Percentiles rank a stretch among this genome's conserved stretches.
phyloP scores from a whole-genome alignment of 106 monocot species.

The Dioscorea alata region DNA sequence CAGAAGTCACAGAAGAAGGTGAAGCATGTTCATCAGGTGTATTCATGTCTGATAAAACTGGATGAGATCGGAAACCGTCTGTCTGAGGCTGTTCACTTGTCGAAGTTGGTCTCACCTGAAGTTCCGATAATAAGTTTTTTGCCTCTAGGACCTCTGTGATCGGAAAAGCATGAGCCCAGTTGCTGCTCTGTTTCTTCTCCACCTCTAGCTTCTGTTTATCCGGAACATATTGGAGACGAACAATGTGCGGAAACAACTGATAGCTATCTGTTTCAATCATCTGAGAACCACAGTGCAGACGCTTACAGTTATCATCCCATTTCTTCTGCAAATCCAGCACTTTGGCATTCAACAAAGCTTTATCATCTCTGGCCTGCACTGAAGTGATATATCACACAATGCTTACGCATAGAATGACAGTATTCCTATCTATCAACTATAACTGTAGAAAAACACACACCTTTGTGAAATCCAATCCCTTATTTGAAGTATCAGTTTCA shows the following conservation, averaged over 20 bases:
- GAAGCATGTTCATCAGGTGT: constrained; percentile 29
- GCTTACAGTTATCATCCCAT: constrained; percentile 43
- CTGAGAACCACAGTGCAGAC: constrained; percentile 16
- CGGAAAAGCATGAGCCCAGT: constrained; percentile 4
- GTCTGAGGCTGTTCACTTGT: constrained; percentile 38
- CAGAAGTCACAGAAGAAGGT: constrained; percentile 46
- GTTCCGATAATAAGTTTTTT: constrained; percentile 29
- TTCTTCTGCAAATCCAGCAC: constrained; percentile 45
- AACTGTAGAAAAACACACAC: constrained; percentile 20
- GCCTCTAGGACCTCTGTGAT: constrained; percentile 3
- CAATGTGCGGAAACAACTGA: constrained; percentile 16
- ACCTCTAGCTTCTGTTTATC: neutral
- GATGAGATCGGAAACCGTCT: constrained; percentile 16
- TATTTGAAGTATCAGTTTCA: neutral
- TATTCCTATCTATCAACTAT: neutral
- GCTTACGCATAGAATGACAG: neutral
- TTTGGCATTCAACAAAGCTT: constrained; percentile 30
- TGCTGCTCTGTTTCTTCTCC: constrained; percentile 6
- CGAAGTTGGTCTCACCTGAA: constrained; percentile 24
- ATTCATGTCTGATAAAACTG: constrained; percentile 10
- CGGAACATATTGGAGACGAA: constrained; percentile 31
- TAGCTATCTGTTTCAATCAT: constrained; percentile 17
- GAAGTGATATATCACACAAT: constrained; percentile 9
- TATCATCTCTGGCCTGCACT: constrained; percentile 61
- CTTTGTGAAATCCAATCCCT: constrained; percentile 15